phyloP scores from a whole-genome alignment of 1,284 basidiomycete genomes.

The Ceratobasidium sp. region DNA sequence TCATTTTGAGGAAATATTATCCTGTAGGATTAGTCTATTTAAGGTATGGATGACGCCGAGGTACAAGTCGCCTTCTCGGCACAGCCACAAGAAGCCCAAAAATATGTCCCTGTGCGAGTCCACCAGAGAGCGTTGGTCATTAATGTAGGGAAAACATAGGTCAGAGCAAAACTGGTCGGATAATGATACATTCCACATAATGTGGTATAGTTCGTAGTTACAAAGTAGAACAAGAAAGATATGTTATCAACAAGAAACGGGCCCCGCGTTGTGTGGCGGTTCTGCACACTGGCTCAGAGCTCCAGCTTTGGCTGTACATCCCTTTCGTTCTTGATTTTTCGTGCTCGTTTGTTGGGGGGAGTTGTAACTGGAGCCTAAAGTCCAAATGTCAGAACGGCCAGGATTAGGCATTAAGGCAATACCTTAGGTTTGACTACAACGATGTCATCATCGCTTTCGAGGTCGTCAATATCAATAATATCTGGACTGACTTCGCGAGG shows the following conservation, averaged over 20 bases:
- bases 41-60: too few species aligned
- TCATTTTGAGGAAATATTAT: too few species aligned
- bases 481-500: background rate
- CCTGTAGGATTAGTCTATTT: too few species aligned
- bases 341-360: background rate
- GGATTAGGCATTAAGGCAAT: background rate
- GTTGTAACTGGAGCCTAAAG: background rate
- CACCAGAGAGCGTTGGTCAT: too few species aligned
- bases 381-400: background rate
- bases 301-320: background rate
- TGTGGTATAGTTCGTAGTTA: too few species aligned
- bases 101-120: too few species aligned
- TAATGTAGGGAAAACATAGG: background rate
- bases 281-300: background rate
- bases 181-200: too few species aligned
- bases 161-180: too few species aligned
- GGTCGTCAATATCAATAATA: constrained; percentile 1
- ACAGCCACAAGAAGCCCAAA: background rate
- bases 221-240: background rate
- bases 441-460: constrained; percentile 14
- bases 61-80: background rate
- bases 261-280: too few species aligned
- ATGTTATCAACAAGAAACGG: too few species aligned
- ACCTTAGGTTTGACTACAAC: background rate
- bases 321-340: background rate